Conservation (phyloP, 805 yeast genomes). For the Metschnikowia kofuensis region DNA sequence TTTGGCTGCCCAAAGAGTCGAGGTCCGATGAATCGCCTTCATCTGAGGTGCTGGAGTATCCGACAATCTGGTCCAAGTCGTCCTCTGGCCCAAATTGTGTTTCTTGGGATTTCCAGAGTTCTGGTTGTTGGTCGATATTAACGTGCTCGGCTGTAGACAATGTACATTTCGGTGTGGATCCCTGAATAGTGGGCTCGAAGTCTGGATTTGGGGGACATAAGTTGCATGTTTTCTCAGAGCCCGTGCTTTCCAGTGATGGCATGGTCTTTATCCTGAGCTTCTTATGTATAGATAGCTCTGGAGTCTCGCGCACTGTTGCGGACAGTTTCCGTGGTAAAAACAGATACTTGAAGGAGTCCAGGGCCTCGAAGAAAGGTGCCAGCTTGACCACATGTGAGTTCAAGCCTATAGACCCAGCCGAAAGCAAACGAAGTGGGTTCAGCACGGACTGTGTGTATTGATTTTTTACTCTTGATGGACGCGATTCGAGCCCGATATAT, state of each 20-base stretch:
- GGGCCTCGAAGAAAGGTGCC: conserved; percentile 3
- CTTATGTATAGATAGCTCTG: conserved; percentile 38
- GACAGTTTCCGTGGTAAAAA: conserved; percentile 26
- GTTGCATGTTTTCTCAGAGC: neutral
- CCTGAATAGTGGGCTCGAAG: neutral
- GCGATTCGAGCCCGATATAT: neutral
- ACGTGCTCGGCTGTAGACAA: neutral
- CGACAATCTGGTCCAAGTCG: conserved; percentile 10
- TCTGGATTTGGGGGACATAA: neutral
- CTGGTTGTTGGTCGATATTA: conserved; percentile 15
- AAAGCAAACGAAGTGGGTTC: conserved; percentile 28
- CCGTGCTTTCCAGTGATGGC: conserved; percentile 3
- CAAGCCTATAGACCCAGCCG: conserved; percentile 16
- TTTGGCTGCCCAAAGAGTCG: neutral
- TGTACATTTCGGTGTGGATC: neutral
- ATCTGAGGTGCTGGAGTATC: conserved; percentile 1
- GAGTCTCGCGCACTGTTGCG: conserved; percentile 36
- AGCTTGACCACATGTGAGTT: conserved; percentile 2
- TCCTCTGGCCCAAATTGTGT: conserved; percentile 23
- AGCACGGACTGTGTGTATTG: neutral
- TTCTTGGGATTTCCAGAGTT: conserved; percentile 26
- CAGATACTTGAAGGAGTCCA: conserved; percentile 6
- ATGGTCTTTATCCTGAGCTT: conserved; percentile 39
- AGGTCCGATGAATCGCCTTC: conserved; percentile 5
- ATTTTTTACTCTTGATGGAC: neutral